Percentiles rank a stretch among this genome's conserved stretches.
phyloP scores from a whole-genome alignment of 2,329 filamentous ascomycete species.

The Graphiopsis chlorocephala region DNA sequence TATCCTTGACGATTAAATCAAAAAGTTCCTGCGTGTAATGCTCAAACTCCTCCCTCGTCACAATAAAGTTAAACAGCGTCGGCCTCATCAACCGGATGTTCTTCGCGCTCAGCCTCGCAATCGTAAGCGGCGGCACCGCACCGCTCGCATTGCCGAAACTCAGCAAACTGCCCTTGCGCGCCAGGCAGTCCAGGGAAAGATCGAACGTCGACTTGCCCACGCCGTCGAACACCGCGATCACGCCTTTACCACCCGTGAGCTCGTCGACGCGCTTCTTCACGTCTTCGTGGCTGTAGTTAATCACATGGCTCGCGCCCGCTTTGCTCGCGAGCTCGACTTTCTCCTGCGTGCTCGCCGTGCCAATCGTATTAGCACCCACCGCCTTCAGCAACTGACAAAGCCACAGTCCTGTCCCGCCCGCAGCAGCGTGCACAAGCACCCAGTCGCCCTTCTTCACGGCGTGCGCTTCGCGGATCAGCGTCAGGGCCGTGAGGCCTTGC shows the following conservation, averaged over 20 bases:
- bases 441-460: conserved; percentile 72
- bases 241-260: conserved; percentile 70
- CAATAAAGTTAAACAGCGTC: conserved; percentile 67
- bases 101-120: conserved; percentile 65
- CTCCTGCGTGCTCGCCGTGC: conserved; percentile 69
- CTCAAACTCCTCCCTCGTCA: conserved; percentile 67
- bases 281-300: conserved; percentile 65
- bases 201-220: conserved; percentile 87
- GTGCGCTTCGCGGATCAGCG: conserved; percentile 71
- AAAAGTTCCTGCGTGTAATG: conserved; percentile 71
- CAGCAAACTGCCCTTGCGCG: conserved; percentile 72
- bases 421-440: conserved; percentile 80
- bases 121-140: conserved; percentile 66
- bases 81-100: conserved; percentile 77
- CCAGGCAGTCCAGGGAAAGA: conserved; percentile 68
- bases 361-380: conserved; percentile 75
- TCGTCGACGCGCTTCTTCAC: conserved; percentile 60
- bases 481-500: conserved; percentile 80
- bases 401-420: conserved; percentile 75
- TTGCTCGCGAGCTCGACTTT: conserved; percentile 69
- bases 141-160: conserved; percentile 82
- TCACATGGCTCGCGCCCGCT: conserved; percentile 67
- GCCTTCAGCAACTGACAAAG: conserved; percentile 71
- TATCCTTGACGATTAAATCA: conserved; percentile 64
- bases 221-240: conserved; percentile 77